Conservation (phyloP, 768 basidiomycete species). For the Boletus reticuloceps region DNA sequence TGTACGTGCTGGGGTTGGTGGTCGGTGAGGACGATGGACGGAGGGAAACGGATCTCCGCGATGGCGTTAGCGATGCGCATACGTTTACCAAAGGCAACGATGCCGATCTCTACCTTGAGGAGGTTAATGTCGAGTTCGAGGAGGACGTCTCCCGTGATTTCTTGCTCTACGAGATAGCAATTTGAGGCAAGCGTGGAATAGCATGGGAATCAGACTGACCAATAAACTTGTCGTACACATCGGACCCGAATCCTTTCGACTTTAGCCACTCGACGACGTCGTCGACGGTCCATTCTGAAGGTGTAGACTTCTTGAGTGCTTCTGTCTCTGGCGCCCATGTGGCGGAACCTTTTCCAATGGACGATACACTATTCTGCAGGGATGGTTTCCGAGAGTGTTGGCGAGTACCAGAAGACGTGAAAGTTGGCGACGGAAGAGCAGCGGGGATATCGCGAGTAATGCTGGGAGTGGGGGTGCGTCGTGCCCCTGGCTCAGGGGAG, state of each 20-base stretch:
- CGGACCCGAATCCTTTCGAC: conserved; percentile 79
- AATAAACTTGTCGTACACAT: conserved; percentile 80
- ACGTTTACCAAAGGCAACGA: conserved; percentile 92
- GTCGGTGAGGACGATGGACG: conserved; percentile 57
- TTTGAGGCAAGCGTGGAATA: neutral
- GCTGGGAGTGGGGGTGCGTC: conserved; percentile 25
- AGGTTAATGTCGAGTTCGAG: conserved; percentile 90
- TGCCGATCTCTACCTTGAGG: conserved; percentile 91
- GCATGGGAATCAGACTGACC: conserved; percentile 47
- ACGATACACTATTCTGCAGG: conserved; percentile 42
- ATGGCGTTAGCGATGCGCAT: conserved; percentile 93
- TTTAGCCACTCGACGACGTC: conserved; percentile 90
- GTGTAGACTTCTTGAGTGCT: conserved; percentile 32
- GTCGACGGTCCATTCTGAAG: conserved; percentile 79
- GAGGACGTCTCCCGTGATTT: conserved; percentile 96
- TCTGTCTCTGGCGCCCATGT: conserved; percentile 18
- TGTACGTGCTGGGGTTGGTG: conserved; percentile 36
- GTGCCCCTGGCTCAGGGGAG: conserved; percentile 22
- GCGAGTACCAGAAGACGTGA: conserved; percentile 22
- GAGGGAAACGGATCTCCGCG: conserved; percentile 75
- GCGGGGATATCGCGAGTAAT: conserved; percentile 26
- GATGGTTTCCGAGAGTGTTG: conserved; percentile 33
- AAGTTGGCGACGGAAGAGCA: conserved; percentile 30
- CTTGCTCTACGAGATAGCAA: conserved; percentile 68
- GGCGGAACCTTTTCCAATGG: conserved; percentile 23